Conservation (phyloP, 345 rosid genomes). For the Raphanus sativus region DNA sequence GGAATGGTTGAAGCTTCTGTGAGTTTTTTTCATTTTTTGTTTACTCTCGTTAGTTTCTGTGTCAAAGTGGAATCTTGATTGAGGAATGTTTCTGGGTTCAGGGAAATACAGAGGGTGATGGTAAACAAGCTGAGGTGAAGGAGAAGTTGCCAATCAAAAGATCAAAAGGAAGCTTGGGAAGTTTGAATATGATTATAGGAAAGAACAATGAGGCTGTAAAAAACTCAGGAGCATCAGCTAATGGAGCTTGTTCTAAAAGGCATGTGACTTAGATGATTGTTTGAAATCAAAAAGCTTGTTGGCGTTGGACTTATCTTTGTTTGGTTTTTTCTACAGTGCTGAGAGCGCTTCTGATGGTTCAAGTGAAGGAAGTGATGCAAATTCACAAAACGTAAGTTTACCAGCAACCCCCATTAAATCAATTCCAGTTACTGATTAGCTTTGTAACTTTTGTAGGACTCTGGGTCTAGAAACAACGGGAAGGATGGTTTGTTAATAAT, state of each 20-base stretch:
- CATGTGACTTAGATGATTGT: slow-evolving; percentile 31
- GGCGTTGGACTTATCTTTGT: background rate
- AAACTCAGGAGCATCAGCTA: slow-evolving; percentile 72
- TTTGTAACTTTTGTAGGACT: slow-evolving; percentile 41
- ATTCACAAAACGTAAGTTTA: slow-evolving; percentile 73
- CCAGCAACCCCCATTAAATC: slow-evolving; percentile 2
- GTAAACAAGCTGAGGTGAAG: slow-evolving; percentile 73
- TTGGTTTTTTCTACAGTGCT: slow-evolving; percentile 49
- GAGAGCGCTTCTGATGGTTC: slow-evolving; percentile 91
- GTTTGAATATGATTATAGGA: slow-evolving; percentile 84
- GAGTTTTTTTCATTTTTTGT: slow-evolving; percentile 37
- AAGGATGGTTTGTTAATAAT: slow-evolving; percentile 52
- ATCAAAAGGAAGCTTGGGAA: slow-evolving; percentile 97
- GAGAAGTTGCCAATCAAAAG: slow-evolving; percentile 96
- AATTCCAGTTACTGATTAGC: slow-evolving; percentile 1
- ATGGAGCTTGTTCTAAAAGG: slow-evolving; percentile 90
- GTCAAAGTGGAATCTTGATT: slow-evolving; percentile 19
- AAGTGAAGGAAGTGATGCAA: slow-evolving; percentile 92
- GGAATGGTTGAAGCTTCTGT: slow-evolving; percentile 78
- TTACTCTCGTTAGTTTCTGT: slow-evolving; percentile 2
- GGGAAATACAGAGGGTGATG: slow-evolving; percentile 71
- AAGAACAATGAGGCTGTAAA: slow-evolving; percentile 66
- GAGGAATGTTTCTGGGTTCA: slow-evolving; percentile 36
- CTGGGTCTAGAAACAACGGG: slow-evolving; percentile 77
- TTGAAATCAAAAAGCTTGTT: background rate